Conservation (phyloP, 2,329 filamentous ascomycete genomes). For the Cercospora citrullina region DNA sequence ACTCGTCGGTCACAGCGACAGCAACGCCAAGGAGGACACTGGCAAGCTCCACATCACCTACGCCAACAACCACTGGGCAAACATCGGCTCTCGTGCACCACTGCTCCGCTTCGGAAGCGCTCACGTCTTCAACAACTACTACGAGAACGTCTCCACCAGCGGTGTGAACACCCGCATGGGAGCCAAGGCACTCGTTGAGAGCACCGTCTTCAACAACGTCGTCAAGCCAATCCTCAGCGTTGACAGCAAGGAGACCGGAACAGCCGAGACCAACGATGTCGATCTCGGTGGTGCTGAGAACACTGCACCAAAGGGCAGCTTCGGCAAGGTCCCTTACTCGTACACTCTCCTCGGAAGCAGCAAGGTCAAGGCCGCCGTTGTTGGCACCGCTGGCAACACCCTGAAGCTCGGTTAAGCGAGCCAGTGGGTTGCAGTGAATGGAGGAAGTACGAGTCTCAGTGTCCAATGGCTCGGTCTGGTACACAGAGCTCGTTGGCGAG, state of each 20-base stretch:
- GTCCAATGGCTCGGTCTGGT: neutral
- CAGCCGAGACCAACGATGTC: conserved; percentile 42
- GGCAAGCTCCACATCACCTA: conserved; percentile 65
- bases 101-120: conserved; percentile 66
- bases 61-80: conserved; percentile 65
- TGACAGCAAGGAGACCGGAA: conserved; percentile 38
- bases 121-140: conserved; percentile 60
- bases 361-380: conserved; percentile 43
- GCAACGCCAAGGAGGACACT: conserved; percentile 58
- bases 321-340: conserved; percentile 40
- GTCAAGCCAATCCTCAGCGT: conserved; percentile 41
- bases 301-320: conserved; percentile 37
- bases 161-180: conserved; percentile 47
- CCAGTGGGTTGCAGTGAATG: neutral
- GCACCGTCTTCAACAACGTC: conserved; percentile 41
- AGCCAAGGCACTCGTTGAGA: conserved; percentile 47
- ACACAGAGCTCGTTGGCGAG: neutral
- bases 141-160: conserved; percentile 39
- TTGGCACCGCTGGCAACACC: conserved; percentile 43
- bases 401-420: conserved; percentile 37
- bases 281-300: conserved; percentile 42
- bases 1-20: conserved; percentile 61
- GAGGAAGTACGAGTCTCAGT: neutral
- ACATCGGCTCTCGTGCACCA: conserved; percentile 64
- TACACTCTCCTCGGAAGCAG: conserved; percentile 39